Percentiles rank a stretch among this genome's conserved stretches.
Conservation (phyloP, 106 monocot species). For the Dactylorhiza incarnata region DNA sequence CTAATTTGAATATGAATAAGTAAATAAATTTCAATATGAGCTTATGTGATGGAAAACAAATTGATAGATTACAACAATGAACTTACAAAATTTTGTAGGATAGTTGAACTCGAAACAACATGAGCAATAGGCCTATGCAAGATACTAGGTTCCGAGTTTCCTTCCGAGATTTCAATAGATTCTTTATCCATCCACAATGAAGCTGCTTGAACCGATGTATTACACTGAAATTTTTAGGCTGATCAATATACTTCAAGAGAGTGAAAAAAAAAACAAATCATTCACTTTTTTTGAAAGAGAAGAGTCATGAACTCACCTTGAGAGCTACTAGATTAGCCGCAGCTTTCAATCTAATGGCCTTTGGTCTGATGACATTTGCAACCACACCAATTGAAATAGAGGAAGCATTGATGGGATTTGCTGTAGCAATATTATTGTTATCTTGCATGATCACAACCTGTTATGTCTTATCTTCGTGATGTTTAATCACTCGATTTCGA, state of each 20-base stretch:
- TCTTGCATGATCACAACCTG: background rate
- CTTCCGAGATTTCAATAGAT: background rate
- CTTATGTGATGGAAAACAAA: background rate
- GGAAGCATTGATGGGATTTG: background rate
- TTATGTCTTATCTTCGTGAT: background rate
- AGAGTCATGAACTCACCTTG: background rate
- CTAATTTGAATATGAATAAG: background rate
- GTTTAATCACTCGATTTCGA: background rate
- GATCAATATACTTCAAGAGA: background rate
- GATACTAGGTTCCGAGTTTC: background rate
- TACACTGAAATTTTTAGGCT: background rate
- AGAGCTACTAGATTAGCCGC: background rate
- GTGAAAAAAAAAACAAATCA: background rate
- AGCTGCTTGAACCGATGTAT: background rate
- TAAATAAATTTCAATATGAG: background rate
- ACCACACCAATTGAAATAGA: background rate
- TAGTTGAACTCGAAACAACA: background rate
- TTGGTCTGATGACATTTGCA: background rate
- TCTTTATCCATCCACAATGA: background rate
- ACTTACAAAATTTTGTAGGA: background rate
- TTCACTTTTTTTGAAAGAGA: background rate
- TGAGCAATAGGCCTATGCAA: slow-evolving; percentile 1
- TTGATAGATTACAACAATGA: background rate
- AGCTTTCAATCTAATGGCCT: background rate
- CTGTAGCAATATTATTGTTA: background rate